Evolutionary conservation across 306 rosid species (phyloP).

Genomic region (Styphnolobium japonicum): DNA sequence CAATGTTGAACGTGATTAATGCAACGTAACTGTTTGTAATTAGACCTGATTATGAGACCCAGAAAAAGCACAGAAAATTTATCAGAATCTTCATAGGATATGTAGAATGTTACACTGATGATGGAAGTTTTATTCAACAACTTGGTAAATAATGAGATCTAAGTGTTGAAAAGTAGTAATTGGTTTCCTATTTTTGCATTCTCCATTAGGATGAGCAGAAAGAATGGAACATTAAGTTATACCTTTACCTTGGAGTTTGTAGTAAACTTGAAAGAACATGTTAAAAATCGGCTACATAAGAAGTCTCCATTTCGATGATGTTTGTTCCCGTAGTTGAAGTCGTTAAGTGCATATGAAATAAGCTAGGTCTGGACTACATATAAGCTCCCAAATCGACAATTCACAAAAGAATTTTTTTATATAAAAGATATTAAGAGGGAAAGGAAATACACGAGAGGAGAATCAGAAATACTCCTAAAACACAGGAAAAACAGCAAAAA

Average conservation of each 20-base stretch:
- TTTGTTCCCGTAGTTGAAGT: neutral
- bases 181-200: neutral
- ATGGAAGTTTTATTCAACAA: neutral
- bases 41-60: neutral
- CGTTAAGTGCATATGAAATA: neutral
- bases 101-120: neutral
- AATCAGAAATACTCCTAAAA: neutral
- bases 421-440: neutral
- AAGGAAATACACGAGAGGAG: neutral
- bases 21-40: neutral
- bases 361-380: neutral
- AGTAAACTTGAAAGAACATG: neutral
- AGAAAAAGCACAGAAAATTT: neutral
- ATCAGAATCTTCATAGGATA: neutral
- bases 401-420: too few relatives aligned
- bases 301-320: neutral
- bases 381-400: neutral
- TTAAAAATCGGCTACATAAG: neutral
- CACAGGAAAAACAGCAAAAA: neutral
- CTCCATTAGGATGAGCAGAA: neutral
- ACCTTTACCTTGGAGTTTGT: neutral
- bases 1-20: conserved; percentile 6
- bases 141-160: neutral
- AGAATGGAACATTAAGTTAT: neutral
- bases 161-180: neutral